Evolutionary conservation across 1,139 yeast species (phyloP).

Genomic region (Scheffersomyces quercinus): DNA sequence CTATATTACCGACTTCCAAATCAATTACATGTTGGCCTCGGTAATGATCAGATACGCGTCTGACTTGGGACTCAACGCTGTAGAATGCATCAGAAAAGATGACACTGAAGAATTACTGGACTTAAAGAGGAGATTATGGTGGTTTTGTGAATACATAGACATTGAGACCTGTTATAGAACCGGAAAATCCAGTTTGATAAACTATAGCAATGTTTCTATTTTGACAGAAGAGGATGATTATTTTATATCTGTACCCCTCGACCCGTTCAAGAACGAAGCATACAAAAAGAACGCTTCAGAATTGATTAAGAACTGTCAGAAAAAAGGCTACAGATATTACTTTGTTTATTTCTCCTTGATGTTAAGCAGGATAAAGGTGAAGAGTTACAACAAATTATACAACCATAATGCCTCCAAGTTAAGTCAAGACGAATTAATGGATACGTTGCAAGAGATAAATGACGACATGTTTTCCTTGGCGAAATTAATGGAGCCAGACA

Average conservation of each 20-base stretch:
- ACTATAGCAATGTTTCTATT: conserved; percentile 17
- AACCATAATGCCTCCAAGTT: conserved; percentile 10
- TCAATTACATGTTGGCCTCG: conserved; percentile 20
- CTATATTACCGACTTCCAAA: conserved; percentile 25
- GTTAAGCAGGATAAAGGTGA: conserved; percentile 20
- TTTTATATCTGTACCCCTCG: conserved; percentile 9
- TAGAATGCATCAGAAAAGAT: conserved; percentile 9
- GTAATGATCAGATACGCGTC: conserved; percentile 22
- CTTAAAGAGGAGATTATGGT: conserved; percentile 19
- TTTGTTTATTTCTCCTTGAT: conserved; percentile 16
- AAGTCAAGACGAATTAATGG: conserved; percentile 6
- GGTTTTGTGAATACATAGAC: conserved; percentile 23
- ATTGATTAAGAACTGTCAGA: conserved; percentile 5
- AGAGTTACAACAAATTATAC: conserved; percentile 19
- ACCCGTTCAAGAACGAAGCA: conserved; percentile 5
- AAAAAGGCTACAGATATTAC: conserved; percentile 11
- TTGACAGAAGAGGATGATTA: conserved; percentile 10
- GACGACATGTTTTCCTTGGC: conserved; percentile 17
- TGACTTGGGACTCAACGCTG: conserved; percentile 21
- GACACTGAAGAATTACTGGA: conserved; percentile 9
- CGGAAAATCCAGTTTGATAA: conserved; percentile 20
- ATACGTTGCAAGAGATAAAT: conserved; percentile 13
- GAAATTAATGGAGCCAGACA: conserved; percentile 18
- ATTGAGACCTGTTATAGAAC: conserved; percentile 23
- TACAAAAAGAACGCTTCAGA: conserved; percentile 2